Percentiles rank a stretch among this genome's conserved stretches.
Conservation (phyloP, 768 basidiomycete genomes). For the Psilocybe tampanensis region DNA sequence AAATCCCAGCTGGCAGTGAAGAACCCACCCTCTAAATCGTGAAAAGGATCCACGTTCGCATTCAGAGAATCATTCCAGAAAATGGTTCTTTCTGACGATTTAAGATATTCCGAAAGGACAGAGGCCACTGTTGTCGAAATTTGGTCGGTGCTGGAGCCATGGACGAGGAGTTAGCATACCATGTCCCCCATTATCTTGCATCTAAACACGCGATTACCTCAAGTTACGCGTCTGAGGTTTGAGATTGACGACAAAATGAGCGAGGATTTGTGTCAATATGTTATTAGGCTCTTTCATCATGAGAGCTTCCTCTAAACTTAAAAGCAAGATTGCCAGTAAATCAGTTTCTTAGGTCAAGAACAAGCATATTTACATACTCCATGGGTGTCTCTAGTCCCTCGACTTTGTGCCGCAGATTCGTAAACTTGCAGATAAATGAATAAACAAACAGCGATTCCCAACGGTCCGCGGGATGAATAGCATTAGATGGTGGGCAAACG, state of each 20-base stretch:
- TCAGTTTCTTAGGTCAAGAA: constrained; percentile 4
- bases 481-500: constrained; percentile 60
- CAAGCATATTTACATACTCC: constrained; percentile 62
- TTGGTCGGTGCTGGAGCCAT: constrained; percentile 67
- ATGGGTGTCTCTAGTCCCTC: constrained; percentile 80
- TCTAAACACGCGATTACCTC: constrained; percentile 59
- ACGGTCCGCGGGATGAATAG: constrained; percentile 75
- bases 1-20: constrained; percentile 81
- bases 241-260: constrained; percentile 79
- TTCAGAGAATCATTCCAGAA: constrained; percentile 78
- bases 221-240: constrained; percentile 89
- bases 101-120: constrained; percentile 74
- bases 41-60: constrained; percentile 76
- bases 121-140: constrained; percentile 75
- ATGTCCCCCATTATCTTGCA: constrained; percentile 22
- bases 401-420: constrained; percentile 69
- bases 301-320: constrained; percentile 80
- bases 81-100: constrained; percentile 69
- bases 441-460: constrained; percentile 90
- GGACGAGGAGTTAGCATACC: constrained; percentile 32
- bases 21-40: constrained; percentile 66
- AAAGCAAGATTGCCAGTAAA: constrained; percentile 22
- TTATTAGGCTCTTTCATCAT: constrained; percentile 71
- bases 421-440: constrained; percentile 84
- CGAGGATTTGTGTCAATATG: constrained; percentile 72